phyloP scores from a whole-genome alignment of 306 rosid species.

The Sesbania bispinosa region DNA sequence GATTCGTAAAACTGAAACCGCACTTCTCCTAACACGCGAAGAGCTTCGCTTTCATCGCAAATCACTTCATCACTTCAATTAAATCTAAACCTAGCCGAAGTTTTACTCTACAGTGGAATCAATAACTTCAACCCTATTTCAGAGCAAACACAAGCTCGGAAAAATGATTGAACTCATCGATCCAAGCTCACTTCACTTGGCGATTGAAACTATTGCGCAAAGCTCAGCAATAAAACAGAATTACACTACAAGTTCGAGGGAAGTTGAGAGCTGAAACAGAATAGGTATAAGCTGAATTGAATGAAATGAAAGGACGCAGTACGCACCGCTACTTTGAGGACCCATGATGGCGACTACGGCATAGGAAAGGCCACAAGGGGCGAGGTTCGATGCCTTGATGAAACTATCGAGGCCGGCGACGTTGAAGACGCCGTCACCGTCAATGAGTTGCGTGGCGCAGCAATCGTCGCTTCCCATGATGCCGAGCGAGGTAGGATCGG shows the following conservation, averaged over 20 bases:
- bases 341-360: constrained; percentile 96
- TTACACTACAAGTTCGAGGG: neutral
- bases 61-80: neutral
- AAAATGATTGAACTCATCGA: neutral
- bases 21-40: neutral
- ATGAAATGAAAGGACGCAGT: neutral
- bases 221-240: too few species aligned
- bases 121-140: neutral
- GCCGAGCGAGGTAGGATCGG: neutral
- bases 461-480: constrained; percentile 31
- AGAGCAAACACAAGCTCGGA: neutral
- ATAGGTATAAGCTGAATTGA: neutral
- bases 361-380: constrained; percentile 70
- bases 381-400: constrained; percentile 41
- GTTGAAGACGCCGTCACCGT: constrained; percentile 70
- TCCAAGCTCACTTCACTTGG: too few species aligned
- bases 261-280: neutral
- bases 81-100: constrained; percentile 8
- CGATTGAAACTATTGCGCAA: too few species aligned
- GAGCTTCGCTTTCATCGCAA: neutral
- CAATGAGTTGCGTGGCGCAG: constrained; percentile 70
- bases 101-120: neutral
- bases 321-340: constrained; percentile 88
- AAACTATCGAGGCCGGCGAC: constrained; percentile 58
- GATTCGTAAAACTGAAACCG: neutral